Evolutionary conservation across 1,139 yeast genomes (phyloP).

Genomic region (Candida sp.): DNA sequence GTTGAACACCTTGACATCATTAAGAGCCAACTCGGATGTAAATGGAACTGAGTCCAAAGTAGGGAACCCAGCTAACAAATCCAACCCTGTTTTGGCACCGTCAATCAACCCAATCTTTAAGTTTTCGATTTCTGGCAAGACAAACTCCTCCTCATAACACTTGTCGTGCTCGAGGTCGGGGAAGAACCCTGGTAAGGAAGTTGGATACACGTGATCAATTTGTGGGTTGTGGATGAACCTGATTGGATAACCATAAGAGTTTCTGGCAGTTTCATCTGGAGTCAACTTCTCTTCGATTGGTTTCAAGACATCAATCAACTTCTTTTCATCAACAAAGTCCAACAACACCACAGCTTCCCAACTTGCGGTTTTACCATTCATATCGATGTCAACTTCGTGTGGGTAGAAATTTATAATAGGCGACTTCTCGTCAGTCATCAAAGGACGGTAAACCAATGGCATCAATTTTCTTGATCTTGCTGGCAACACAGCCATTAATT

Average conservation of each 20-base stretch:
- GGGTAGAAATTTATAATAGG: slow-evolving; percentile 95
- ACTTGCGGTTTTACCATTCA: slow-evolving; percentile 93
- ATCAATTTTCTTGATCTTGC: slow-evolving; percentile 85
- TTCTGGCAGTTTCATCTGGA: slow-evolving; percentile 74
- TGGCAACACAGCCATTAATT: slow-evolving; percentile 97
- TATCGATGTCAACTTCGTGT: slow-evolving; percentile 82
- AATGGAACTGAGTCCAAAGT: slow-evolving; percentile 74
- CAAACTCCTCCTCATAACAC: slow-evolving; percentile 65
- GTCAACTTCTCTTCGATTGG: slow-evolving; percentile 65
- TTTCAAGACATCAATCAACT: slow-evolving; percentile 72
- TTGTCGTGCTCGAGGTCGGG: slow-evolving; percentile 79
- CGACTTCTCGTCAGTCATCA: slow-evolving; percentile 90
- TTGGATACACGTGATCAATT: slow-evolving; percentile 65
- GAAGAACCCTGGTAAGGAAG: slow-evolving; percentile 83
- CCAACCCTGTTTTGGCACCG: slow-evolving; percentile 72
- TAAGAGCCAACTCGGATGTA: slow-evolving; percentile 50
- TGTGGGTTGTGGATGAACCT: slow-evolving; percentile 80
- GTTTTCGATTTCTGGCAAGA: slow-evolving; percentile 53
- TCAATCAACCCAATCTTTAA: slow-evolving; percentile 63
- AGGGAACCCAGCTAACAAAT: slow-evolving; percentile 91
- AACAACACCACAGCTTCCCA: slow-evolving; percentile 99
- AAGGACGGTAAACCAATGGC: slow-evolving; percentile 76
- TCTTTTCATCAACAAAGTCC: slow-evolving; percentile 87
- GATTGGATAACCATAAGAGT: slow-evolving; percentile 72
- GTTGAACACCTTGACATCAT: slow-evolving; percentile 81